phyloP scores from a whole-genome alignment of 805 yeast genomes.

The Yarrowia porcina region DNA sequence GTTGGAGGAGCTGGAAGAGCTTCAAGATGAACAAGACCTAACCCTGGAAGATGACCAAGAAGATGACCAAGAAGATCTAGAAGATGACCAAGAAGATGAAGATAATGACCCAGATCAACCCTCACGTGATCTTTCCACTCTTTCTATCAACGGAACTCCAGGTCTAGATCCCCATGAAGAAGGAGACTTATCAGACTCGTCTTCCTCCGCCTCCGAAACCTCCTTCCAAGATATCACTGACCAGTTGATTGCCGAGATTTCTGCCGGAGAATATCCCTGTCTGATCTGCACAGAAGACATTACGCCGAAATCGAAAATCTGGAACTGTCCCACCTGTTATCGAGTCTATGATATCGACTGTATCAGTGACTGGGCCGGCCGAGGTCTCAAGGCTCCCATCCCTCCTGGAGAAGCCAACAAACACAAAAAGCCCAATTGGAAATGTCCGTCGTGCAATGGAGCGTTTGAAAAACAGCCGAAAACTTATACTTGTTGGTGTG shows the following conservation, averaged over 20 bases:
- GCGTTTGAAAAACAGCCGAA: slow-evolving; percentile 47
- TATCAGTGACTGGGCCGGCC: slow-evolving; percentile 78
- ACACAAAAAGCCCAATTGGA: slow-evolving; percentile 54
- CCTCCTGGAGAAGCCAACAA: slow-evolving; percentile 2
- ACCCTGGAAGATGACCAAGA: no score
- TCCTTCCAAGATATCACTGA: slow-evolving; percentile 20
- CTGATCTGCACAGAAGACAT: slow-evolving; percentile 85
- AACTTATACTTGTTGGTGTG: slow-evolving; percentile 83
- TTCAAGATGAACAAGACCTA: background rate
- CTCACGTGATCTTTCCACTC: no score
- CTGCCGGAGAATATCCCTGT: slow-evolving; percentile 72
- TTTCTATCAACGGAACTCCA: background rate
- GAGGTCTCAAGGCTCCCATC: slow-evolving; percentile 43
- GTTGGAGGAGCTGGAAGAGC: no score
- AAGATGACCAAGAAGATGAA: background rate
- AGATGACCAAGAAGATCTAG: no score
- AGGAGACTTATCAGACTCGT: no score
- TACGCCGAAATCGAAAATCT: slow-evolving; percentile 59
- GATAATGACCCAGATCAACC: no score
- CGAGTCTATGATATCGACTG: slow-evolving; percentile 85
- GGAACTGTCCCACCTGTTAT: slow-evolving; percentile 76
- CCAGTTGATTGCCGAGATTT: slow-evolving; percentile 46
- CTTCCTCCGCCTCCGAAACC: background rate
- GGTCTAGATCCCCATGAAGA: background rate
- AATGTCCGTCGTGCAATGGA: slow-evolving; percentile 80